Percentiles rank a stretch among this genome's conserved stretches.
These are phyloP conservation scores for Lasiodiplodia sp. DNA, from an alignment of 2,329 filamentous ascomycete genomes.

Conservation along the genomic window DNA sequence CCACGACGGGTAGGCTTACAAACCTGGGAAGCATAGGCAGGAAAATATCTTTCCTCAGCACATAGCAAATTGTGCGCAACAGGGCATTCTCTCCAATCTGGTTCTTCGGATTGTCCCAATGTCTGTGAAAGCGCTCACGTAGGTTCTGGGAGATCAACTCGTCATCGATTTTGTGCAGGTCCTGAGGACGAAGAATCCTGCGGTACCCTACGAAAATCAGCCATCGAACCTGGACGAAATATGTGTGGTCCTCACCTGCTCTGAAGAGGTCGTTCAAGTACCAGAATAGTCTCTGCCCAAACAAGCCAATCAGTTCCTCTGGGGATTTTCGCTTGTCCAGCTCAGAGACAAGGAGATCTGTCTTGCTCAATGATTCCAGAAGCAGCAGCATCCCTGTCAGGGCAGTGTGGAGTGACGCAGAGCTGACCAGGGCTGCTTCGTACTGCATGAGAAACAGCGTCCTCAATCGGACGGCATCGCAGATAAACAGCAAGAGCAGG, in stretches of 20 bases:
- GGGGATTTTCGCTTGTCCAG: slow-evolving; percentile 37
- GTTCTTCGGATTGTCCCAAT: slow-evolving; percentile 32
- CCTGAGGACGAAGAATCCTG: slow-evolving; percentile 37
- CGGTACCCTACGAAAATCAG: slow-evolving; percentile 32
- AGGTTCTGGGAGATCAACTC: slow-evolving; percentile 37
- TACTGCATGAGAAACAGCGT: slow-evolving; percentile 38
- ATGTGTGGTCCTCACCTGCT: slow-evolving; percentile 23
- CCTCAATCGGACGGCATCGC: slow-evolving; percentile 38
- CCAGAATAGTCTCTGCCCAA: slow-evolving; percentile 45
- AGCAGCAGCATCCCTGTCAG: slow-evolving; percentile 36
- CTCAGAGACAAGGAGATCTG: slow-evolving; percentile 35
- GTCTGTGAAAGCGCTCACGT: slow-evolving; percentile 33
- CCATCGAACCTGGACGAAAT: background rate
- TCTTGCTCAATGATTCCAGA: slow-evolving; percentile 35
- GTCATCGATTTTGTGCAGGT: slow-evolving; percentile 38
- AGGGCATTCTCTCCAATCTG: slow-evolving; percentile 1
- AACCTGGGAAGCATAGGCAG: slow-evolving; percentile 36
- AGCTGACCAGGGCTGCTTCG: slow-evolving; percentile 29
- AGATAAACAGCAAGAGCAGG: slow-evolving; percentile 38
- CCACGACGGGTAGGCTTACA: background rate
- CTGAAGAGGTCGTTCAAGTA: slow-evolving; percentile 48
- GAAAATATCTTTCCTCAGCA: slow-evolving; percentile 36
- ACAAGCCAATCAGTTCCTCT: slow-evolving; percentile 48
- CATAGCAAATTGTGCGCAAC: background rate
- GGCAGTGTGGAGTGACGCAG: slow-evolving; percentile 35